These are phyloP conservation scores for Xylaria arbuscula DNA, from an alignment of 2,329 filamentous ascomycete species.

Conservation along the genomic window DNA sequence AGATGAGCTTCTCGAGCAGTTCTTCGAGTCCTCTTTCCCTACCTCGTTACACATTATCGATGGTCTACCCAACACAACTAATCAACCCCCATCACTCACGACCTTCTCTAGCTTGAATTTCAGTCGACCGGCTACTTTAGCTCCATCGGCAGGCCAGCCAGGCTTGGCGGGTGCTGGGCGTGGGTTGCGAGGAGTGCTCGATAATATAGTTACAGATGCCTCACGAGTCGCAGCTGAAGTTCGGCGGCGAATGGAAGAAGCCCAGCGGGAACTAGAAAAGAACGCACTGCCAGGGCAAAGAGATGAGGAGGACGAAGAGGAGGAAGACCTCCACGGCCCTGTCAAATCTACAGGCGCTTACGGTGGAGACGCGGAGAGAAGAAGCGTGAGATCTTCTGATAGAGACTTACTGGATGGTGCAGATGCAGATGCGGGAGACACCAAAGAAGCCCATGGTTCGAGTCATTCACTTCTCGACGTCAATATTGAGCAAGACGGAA, in stretches of 20 bases:
- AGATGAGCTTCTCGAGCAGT: slow-evolving; percentile 93
- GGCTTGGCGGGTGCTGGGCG: slow-evolving; percentile 66
- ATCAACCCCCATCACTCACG: slow-evolving; percentile 74
- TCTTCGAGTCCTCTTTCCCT: slow-evolving; percentile 96
- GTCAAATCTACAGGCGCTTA: slow-evolving; percentile 54
- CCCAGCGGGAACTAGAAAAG: slow-evolving; percentile 89
- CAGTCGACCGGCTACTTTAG: slow-evolving; percentile 56
- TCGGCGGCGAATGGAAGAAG: slow-evolving; percentile 91
- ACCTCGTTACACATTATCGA: slow-evolving; percentile 91
- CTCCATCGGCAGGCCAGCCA: slow-evolving; percentile 55
- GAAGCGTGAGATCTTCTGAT: slow-evolving; percentile 74
- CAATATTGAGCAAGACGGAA: slow-evolving; percentile 43
- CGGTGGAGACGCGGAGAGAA: slow-evolving; percentile 68
- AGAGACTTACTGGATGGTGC: slow-evolving; percentile 78
- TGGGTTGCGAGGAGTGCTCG: slow-evolving; percentile 89
- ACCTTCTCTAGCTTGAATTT: slow-evolving; percentile 80
- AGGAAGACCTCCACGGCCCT: slow-evolving; percentile 64
- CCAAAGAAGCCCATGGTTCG: slow-evolving; percentile 50
- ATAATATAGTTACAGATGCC: slow-evolving; percentile 97
- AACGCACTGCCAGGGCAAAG: slow-evolving; percentile 74
- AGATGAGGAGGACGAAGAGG: slow-evolving; percentile 76
- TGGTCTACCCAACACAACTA: slow-evolving; percentile 56
- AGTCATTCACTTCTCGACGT: slow-evolving; percentile 46
- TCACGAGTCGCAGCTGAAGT: slow-evolving; percentile 97
- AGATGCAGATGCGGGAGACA: slow-evolving; percentile 73